Conservation (phyloP, 306 rosid species). For the Astragalus glycyphyllos region DNA sequence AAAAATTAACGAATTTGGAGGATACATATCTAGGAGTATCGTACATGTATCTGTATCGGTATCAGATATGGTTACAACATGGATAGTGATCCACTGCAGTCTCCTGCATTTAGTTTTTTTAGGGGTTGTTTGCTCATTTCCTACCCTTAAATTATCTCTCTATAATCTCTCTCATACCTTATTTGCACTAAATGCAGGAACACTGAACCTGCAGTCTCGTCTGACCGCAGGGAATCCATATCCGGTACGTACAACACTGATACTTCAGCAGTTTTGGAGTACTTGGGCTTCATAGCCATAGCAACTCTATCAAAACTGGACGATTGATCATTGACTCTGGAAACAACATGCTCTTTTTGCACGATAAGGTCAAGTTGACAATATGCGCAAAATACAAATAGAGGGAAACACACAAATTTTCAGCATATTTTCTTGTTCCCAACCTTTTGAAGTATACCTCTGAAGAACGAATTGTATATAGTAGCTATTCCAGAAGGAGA, state of each 20-base stretch:
- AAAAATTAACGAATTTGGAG: background rate
- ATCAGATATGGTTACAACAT: background rate
- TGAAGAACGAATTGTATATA: no score
- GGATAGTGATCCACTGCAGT: no score
- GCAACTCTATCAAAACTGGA: slow-evolving; percentile 25
- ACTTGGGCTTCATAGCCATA: background rate
- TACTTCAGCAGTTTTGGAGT: background rate
- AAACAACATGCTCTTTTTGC: background rate
- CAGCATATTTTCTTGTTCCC: slow-evolving; percentile 7
- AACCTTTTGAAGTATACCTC: background rate
- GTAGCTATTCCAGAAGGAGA: background rate
- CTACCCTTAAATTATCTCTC: no score
- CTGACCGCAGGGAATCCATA: no score
- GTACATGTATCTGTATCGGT: no score
- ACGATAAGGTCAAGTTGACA: background rate
- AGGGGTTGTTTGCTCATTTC: no score
- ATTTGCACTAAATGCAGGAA: no score
- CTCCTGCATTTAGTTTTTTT: no score
- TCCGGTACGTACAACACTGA: background rate
- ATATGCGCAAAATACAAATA: slow-evolving; percentile 10
- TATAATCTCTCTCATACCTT: no score
- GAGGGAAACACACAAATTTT: slow-evolving; percentile 7
- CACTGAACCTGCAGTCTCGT: no score
- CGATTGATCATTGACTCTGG: background rate
- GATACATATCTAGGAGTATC: background rate